Percentiles rank a stretch among this genome's conserved stretches.
phyloP scores from a whole-genome alignment of 1,139 yeast genomes.

The Suhomyces atakaporum region DNA sequence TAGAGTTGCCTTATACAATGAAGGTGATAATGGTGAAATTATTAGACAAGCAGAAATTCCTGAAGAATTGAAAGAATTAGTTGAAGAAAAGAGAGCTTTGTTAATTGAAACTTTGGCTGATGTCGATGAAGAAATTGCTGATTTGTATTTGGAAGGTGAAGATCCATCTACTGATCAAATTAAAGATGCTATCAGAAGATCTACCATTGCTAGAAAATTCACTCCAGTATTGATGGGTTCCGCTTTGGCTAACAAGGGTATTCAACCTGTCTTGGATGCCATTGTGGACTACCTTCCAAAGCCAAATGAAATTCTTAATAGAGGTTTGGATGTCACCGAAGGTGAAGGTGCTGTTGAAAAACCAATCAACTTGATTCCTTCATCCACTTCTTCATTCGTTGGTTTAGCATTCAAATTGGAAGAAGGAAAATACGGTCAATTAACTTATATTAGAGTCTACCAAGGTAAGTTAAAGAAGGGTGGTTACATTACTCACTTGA shows the following conservation, averaged over 20 bases:
- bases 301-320: slow-evolving; percentile 89
- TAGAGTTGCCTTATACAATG: slow-evolving; percentile 83
- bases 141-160: slow-evolving; percentile 83
- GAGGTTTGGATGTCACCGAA: slow-evolving; percentile 73
- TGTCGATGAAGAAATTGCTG: slow-evolving; percentile 97
- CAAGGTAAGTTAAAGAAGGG: slow-evolving; percentile 96
- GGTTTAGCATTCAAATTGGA: slow-evolving; percentile 97
- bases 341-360: slow-evolving; percentile 53
- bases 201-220: slow-evolving; percentile 95
- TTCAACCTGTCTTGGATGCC: slow-evolving; percentile 93
- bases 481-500: slow-evolving; percentile 81
- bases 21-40: slow-evolving; percentile 89
- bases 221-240: slow-evolving; percentile 99
- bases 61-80: slow-evolving; percentile 36
- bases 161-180: slow-evolving; percentile 85
- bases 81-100: slow-evolving; percentile 53
- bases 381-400: slow-evolving; percentile 78
- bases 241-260: slow-evolving; percentile 92
- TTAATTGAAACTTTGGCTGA: slow-evolving; percentile 95
- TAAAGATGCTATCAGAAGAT: slow-evolving; percentile 84
- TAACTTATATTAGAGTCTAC: slow-evolving; percentile 93
- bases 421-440: slow-evolving; percentile 97
- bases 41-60: slow-evolving; percentile 68
- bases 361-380: slow-evolving; percentile 74
- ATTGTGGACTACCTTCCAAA: slow-evolving; percentile 95